Evolutionary conservation across 2,329 filamentous ascomycete genomes (phyloP).

Genomic region (Sporothrix curviconia): DNA sequence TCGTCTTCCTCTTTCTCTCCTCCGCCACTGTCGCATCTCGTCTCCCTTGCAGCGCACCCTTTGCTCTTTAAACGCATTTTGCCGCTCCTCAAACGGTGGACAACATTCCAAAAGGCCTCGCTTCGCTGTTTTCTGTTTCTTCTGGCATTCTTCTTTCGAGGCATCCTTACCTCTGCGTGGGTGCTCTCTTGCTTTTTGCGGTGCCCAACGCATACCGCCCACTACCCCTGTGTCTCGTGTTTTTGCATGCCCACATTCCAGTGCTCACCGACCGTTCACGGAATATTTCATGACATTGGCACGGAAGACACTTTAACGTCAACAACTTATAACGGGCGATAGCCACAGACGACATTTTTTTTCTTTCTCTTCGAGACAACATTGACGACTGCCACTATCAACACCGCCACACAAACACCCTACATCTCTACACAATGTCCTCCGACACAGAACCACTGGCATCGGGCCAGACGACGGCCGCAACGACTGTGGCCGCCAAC

Average conservation of each 20-base stretch:
- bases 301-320: constrained; percentile 1
- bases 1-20: neutral
- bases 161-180: neutral
- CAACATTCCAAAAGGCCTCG: no score
- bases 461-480: constrained; percentile 27
- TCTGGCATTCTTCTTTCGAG: neutral
- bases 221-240: neutral
- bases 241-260: neutral
- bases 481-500: constrained; percentile 10
- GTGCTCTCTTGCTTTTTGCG: constrained; percentile 2
- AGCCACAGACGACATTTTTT: neutral
- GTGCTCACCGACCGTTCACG: constrained; percentile 4
- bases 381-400: neutral
- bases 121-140: no score
- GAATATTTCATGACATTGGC: neutral
- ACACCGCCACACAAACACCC: neutral
- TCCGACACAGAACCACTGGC: constrained; percentile 31
- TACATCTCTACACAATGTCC: neutral
- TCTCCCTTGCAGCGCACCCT: neutral
- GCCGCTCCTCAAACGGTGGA: no score
- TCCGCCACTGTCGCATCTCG: neutral
- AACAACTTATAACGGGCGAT: no score
- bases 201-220: neutral
- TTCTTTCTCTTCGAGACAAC: neutral
- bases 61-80: neutral